phyloP scores from a whole-genome alignment of 164 flowering plant species.

The Liriodendron chinense region DNA sequence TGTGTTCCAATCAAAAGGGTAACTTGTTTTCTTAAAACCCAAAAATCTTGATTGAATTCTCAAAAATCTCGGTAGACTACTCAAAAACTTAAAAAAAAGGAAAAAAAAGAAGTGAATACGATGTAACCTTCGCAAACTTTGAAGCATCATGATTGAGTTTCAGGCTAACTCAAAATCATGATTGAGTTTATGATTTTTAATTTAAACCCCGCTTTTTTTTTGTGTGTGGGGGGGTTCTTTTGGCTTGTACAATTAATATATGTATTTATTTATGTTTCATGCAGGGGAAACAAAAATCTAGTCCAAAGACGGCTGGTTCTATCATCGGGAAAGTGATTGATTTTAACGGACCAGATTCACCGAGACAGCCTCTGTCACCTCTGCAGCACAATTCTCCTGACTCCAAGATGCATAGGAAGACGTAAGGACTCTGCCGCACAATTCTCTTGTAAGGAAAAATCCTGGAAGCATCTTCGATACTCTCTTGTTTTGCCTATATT shows the following conservation, averaged over 20 bases:
- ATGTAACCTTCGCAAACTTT: neutral
- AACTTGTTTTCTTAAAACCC: neutral
- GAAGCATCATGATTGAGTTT: neutral
- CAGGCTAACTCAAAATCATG: neutral
- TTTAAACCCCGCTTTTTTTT: neutral
- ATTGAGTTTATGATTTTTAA: neutral
- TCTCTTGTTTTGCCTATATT: neutral
- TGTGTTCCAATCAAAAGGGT: neutral
- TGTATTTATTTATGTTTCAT: neutral
- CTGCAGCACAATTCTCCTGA: slow-evolving; percentile 59
- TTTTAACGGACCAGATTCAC: slow-evolving; percentile 39
- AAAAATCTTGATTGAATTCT: neutral
- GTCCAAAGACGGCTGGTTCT: slow-evolving; percentile 47
- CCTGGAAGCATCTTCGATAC: neutral
- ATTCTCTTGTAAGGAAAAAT: neutral
- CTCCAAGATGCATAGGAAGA: slow-evolving; percentile 43
- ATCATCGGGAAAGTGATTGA: slow-evolving; percentile 44
- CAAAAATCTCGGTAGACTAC: neutral
- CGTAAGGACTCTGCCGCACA: neutral
- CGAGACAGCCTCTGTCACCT: slow-evolving; percentile 69
- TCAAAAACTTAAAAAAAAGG: no score
- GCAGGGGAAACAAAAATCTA: slow-evolving; percentile 72
- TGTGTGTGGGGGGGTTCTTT: neutral
- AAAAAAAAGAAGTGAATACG: neutral
- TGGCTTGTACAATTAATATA: neutral